Evolutionary conservation across 805 yeast species (phyloP).

Genomic region (Lipomyces kockii): DNA sequence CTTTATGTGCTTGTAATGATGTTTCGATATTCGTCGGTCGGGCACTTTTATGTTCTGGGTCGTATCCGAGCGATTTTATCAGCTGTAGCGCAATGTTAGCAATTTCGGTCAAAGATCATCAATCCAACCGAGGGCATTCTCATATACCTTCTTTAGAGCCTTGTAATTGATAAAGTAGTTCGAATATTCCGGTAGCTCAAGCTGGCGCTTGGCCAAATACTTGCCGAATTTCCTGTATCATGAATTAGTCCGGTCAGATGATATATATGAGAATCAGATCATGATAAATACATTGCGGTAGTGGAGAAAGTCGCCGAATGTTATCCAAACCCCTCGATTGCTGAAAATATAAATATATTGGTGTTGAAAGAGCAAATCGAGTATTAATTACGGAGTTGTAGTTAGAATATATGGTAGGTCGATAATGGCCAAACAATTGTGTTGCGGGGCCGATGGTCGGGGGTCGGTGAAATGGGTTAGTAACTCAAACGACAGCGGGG

Average conservation of each 20-base stretch:
- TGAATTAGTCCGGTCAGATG: neutral
- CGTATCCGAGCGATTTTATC: conserved; percentile 75
- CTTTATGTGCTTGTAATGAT: conserved; percentile 83
- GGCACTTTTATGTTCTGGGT: conserved; percentile 42
- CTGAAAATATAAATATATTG: neutral
- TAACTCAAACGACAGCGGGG: neutral
- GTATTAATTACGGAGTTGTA: neutral
- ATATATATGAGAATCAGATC: neutral
- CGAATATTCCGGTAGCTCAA: conserved; percentile 93
- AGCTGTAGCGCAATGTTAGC: conserved; percentile 46
- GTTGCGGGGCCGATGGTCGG: neutral
- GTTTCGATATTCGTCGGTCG: conserved; percentile 50
- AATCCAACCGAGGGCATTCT: neutral
- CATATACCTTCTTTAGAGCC: conserved; percentile 70
- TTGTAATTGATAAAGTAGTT: conserved; percentile 94
- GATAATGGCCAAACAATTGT: neutral
- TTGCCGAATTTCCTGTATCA: conserved; percentile 86
- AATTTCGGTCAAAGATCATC: neutral
- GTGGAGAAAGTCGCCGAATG: neutral
- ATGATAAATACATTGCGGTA: neutral
- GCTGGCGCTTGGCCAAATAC: conserved; percentile 88
- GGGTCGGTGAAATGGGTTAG: neutral
- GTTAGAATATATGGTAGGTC: neutral
- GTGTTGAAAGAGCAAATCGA: neutral
- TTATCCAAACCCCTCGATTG: neutral